These are phyloP conservation scores for Medicago ruthenica DNA, from an alignment of 306 rosid species.

Conservation along the genomic window DNA sequence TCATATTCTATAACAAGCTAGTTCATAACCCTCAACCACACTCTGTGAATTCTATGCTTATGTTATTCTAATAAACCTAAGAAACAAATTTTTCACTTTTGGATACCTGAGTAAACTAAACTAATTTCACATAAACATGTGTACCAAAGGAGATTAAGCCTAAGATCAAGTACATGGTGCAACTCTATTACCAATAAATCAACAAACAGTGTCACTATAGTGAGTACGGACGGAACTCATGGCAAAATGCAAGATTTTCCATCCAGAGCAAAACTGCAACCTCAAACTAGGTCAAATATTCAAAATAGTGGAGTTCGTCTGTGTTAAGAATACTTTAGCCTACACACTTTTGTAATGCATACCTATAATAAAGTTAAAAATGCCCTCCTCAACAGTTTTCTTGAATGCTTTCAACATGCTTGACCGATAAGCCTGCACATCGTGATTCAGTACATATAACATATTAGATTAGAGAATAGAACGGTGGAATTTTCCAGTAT, in stretches of 20 bases:
- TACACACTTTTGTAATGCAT: constrained; percentile 49
- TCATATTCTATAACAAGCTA: constrained; percentile 55
- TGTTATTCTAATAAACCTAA: constrained; percentile 37
- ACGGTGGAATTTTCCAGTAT: neutral
- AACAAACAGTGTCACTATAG: constrained; percentile 42
- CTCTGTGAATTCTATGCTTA: constrained; percentile 45
- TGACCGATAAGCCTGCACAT: constrained; percentile 78
- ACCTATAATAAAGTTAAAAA: constrained; percentile 94
- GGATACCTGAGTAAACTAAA: constrained; percentile 38
- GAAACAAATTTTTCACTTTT: constrained; percentile 14
- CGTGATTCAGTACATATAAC: constrained; percentile 1
- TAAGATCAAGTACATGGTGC: constrained; percentile 32
- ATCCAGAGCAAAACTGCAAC: constrained; percentile 44
- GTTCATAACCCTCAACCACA: constrained; percentile 48
- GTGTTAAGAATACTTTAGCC: constrained; percentile 30
- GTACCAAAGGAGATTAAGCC: constrained; percentile 38
- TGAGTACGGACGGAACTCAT: constrained; percentile 44
- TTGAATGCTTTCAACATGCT: constrained; percentile 98
- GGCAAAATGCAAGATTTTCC: constrained; percentile 52
- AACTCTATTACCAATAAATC: constrained; percentile 38
- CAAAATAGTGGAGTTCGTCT: constrained; percentile 29
- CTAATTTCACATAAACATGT: constrained; percentile 39
- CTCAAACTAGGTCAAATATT: constrained; percentile 39
- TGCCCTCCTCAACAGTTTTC: constrained; percentile 94
- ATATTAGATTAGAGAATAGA: constrained; percentile 17